Percentiles rank a stretch among this genome's conserved stretches.
These are phyloP conservation scores for Candida nitratophila DNA, from an alignment of 805 yeast species.

Conservation along the genomic window DNA sequence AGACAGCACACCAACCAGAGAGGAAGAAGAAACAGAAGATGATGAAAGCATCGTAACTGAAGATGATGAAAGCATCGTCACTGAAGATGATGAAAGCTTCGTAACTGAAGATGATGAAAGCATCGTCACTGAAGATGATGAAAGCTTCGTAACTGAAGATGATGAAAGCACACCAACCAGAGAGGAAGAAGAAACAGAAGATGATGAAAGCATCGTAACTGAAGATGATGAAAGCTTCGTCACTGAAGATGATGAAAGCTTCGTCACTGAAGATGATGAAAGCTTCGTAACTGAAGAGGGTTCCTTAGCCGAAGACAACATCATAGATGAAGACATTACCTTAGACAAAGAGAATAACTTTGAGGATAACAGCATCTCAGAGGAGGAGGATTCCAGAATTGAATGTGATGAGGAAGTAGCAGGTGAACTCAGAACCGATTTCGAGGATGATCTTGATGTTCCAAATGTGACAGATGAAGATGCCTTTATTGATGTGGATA, in stretches of 20 bases:
- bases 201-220: neutral
- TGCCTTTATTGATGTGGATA: too few species aligned
- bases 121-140: neutral
- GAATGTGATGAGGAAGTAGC: neutral
- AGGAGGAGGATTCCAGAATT: too few species aligned
- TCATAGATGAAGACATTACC: too few species aligned
- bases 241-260: neutral
- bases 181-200: neutral
- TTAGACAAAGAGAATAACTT: too few species aligned
- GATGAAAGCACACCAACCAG: neutral
- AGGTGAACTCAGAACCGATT: neutral
- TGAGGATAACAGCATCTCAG: too few species aligned
- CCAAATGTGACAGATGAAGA: too few species aligned
- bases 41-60: neutral
- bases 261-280: neutral
- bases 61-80: neutral
- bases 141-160: neutral
- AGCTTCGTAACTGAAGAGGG: neutral
- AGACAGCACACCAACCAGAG: neutral
- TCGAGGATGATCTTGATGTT: neutral
- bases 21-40: neutral
- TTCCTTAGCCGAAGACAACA: neutral
- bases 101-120: neutral
- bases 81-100: neutral
- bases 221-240: neutral